Conservation (phyloP, 2,329 filamentous ascomycete species). For the Leptographium wingfieldii region DNA sequence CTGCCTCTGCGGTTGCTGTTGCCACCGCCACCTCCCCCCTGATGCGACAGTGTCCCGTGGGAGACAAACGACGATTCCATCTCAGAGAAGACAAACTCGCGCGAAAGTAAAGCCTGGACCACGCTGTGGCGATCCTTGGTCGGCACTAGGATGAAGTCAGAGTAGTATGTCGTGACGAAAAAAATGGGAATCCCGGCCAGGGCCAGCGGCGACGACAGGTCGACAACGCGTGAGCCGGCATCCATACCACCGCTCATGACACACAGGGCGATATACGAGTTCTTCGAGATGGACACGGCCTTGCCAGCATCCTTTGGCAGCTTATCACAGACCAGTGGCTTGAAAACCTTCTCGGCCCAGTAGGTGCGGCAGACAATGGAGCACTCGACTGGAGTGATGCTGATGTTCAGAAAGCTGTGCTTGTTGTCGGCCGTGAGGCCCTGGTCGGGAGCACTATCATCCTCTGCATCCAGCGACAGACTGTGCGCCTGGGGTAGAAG, state of each 20-base stretch:
- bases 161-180: conserved; percentile 98
- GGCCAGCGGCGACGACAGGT: conserved; percentile 80
- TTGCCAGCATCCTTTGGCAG: conserved; percentile 42
- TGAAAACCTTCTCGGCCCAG: conserved; percentile 63
- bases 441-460: conserved; percentile 24
- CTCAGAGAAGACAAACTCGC: conserved; percentile 75
- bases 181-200: conserved; percentile 92
- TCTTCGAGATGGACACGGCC: conserved; percentile 60
- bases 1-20: conserved; percentile 8
- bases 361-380: conserved; percentile 76
- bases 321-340: conserved; percentile 47
- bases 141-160: conserved; percentile 90
- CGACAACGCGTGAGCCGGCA: conserved; percentile 80
- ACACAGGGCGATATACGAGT: conserved; percentile 79
- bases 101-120: conserved; percentile 59
- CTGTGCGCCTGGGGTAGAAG: conserved; percentile 54
- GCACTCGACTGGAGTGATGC: conserved; percentile 82
- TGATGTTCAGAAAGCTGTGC: conserved; percentile 85
- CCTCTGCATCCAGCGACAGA: conserved; percentile 14
- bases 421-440: conserved; percentile 38
- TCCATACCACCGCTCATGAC: conserved; percentile 85
- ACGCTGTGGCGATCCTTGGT: conserved; percentile 61
- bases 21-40: conserved; percentile 6
- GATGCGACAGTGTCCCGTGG: conserved; percentile 25
- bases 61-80: conserved; percentile 54